Percentiles rank a stretch among this genome's conserved stretches.
phyloP scores from a whole-genome alignment of 2,329 filamentous ascomycete species.

The Aspergillus quadrilineatus region DNA sequence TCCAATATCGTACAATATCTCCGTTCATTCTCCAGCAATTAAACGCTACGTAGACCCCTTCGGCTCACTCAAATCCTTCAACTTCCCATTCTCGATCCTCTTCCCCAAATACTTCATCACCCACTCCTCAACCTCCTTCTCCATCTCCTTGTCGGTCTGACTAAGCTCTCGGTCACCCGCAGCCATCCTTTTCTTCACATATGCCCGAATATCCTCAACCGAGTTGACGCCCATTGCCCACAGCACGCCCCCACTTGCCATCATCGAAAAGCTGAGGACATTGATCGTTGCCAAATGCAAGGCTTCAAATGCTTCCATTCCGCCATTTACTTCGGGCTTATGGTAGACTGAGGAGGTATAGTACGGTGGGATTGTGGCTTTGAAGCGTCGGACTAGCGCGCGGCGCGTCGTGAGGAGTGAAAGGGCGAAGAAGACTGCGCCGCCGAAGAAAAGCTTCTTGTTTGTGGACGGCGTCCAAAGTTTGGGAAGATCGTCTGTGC shows the following conservation, averaged over 20 bases:
- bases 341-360: slow-evolving; percentile 56
- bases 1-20: slow-evolving; percentile 4
- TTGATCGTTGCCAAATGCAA: slow-evolving; percentile 85
- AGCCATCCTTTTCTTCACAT: slow-evolving; percentile 58
- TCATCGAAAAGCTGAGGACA: slow-evolving; percentile 71
- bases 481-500: slow-evolving; percentile 14
- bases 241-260: slow-evolving; percentile 69
- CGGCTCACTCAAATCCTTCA: slow-evolving; percentile 42
- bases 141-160: slow-evolving; percentile 48
- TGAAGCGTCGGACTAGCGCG: slow-evolving; percentile 63
- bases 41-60: slow-evolving; percentile 17
- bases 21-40: neutral
- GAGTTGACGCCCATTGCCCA: slow-evolving; percentile 76
- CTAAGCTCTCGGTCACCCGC: slow-evolving; percentile 47
- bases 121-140: slow-evolving; percentile 57
- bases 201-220: slow-evolving; percentile 63
- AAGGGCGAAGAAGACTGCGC: slow-evolving; percentile 71
- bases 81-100: slow-evolving; percentile 45
- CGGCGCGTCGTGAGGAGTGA: slow-evolving; percentile 71
- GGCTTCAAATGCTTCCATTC: slow-evolving; percentile 75
- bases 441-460: slow-evolving; percentile 65
- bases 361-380: slow-evolving; percentile 66
- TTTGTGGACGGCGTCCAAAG: slow-evolving; percentile 27
- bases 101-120: slow-evolving; percentile 49
- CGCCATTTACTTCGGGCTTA: slow-evolving; percentile 56